phyloP scores from a whole-genome alignment of 768 basidiomycete genomes.

The Strobilomyces dryophilus region DNA sequence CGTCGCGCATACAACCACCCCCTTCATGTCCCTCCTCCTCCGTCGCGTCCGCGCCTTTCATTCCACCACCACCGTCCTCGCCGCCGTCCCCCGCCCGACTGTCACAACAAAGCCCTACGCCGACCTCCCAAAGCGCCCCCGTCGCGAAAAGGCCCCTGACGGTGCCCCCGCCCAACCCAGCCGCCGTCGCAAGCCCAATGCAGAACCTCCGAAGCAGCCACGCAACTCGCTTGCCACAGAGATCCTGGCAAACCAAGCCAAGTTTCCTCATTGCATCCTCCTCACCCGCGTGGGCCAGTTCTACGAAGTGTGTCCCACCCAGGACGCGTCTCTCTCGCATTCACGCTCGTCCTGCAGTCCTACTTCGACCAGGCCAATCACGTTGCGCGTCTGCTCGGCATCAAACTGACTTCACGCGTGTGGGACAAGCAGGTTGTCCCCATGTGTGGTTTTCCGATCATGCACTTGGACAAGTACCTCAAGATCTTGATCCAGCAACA shows the following conservation, averaged over 20 bases:
- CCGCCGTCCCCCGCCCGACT: constrained; percentile 1
- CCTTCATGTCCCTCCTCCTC: neutral
- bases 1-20: constrained; percentile 26
- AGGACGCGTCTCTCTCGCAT: neutral
- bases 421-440: constrained; percentile 67
- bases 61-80: neutral
- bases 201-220: constrained; percentile 22
- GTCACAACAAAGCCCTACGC: constrained; percentile 49
- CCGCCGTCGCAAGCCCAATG: constrained; percentile 11
- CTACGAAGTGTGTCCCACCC: constrained; percentile 66
- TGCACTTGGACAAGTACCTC: constrained; percentile 82
- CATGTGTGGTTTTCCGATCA: constrained; percentile 91
- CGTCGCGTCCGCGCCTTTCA: constrained; percentile 14
- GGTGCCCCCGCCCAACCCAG: neutral
- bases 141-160: neutral
- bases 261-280: constrained; percentile 84
- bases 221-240: constrained; percentile 59
- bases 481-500: constrained; percentile 82
- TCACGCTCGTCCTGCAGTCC: constrained; percentile 49
- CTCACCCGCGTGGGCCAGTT: constrained; percentile 93
- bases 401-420: constrained; percentile 75
- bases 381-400: constrained; percentile 70
- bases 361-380: constrained; percentile 90
- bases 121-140: constrained; percentile 51
- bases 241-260: constrained; percentile 65